phyloP scores from a whole-genome alignment of 1,139 yeast genomes.

The Sugiyamaella novakii region DNA sequence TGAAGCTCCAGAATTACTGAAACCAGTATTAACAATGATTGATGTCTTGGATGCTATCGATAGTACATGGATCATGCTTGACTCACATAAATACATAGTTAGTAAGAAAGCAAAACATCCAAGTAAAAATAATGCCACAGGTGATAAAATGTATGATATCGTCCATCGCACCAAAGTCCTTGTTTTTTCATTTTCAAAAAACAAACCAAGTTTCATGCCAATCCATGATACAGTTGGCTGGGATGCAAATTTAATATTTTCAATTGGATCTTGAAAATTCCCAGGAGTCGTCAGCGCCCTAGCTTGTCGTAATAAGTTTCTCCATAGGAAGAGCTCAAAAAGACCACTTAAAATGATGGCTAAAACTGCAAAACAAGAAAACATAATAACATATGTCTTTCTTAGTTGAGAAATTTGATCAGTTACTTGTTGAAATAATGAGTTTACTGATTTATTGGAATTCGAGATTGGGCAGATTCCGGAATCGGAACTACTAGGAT shows the following conservation, averaged over 20 bases:
- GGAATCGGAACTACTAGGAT: not conserved
- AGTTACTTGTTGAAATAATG: not conserved
- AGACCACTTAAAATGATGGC: conserved; percentile 17
- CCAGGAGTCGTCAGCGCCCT: conserved; percentile 24
- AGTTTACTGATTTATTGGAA: not conserved
- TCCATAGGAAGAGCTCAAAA: conserved; percentile 28
- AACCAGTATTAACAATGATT: not conserved
- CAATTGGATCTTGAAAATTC: conserved; percentile 25
- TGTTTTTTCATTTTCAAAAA: not conserved
- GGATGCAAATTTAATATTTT: conserved; percentile 19
- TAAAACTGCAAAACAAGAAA: conserved; percentile 22
- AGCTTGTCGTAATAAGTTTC: conserved; percentile 21
- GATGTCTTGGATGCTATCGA: conserved; percentile 1
- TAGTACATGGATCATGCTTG: conserved; percentile 10
- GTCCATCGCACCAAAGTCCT: conserved; percentile 22
- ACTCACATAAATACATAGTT: conserved; percentile 16
- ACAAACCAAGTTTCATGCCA: conserved; percentile 1
- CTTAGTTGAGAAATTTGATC: conserved; percentile 11
- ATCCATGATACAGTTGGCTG: conserved; percentile 17
- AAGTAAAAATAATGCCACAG: conserved; percentile 14
- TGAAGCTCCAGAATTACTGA: not conserved
- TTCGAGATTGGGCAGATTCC: not conserved
- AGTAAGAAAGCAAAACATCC: conserved; percentile 10
- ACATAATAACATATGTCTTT: conserved; percentile 20
- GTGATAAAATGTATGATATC: conserved; percentile 20